These are phyloP conservation scores for Brassica balearica DNA, from an alignment of 441 rosid species.

Conservation along the genomic window DNA sequence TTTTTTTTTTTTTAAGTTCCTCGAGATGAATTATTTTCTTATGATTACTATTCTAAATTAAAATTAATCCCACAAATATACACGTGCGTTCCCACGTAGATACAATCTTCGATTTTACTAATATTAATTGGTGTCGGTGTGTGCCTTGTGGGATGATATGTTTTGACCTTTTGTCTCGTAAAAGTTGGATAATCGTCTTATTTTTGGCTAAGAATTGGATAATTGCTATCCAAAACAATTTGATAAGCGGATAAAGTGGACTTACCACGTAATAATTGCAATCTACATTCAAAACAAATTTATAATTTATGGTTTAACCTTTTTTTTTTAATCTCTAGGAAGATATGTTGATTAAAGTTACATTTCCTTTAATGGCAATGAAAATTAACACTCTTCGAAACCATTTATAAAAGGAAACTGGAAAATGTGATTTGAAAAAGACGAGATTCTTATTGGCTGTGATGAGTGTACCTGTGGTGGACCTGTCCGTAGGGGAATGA, in stretches of 20 bases:
- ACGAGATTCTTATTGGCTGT: constrained; percentile 19
- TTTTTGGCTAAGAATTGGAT: not conserved
- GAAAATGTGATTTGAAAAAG: constrained; percentile 5
- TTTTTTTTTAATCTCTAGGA: not conserved
- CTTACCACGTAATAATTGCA: constrained; percentile 5
- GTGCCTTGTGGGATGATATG: constrained; percentile 2
- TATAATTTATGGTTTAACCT: not conserved
- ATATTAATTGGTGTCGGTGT: not conserved
- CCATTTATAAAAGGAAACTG: constrained; percentile 12
- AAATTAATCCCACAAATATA: constrained; percentile 5
- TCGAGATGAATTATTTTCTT: too few species aligned
- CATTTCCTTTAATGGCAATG: constrained; percentile 25
- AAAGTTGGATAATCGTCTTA: not conserved
- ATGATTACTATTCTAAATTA: too few species aligned
- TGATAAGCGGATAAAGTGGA: not conserved
- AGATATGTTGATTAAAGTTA: not conserved
- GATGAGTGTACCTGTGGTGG: constrained; percentile 7
- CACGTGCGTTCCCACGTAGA: not conserved
- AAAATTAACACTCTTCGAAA: not conserved
- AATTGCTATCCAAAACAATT: not conserved
- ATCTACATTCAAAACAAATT: constrained; percentile 5
- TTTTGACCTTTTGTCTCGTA: not conserved
- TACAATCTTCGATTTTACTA: too few species aligned
- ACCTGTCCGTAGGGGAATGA: constrained; percentile 30
- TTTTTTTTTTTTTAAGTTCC: too few species aligned